Evolutionary conservation across 805 yeast genomes (phyloP).

Genomic region (Wickerhamiella kurtzmanii): DNA sequence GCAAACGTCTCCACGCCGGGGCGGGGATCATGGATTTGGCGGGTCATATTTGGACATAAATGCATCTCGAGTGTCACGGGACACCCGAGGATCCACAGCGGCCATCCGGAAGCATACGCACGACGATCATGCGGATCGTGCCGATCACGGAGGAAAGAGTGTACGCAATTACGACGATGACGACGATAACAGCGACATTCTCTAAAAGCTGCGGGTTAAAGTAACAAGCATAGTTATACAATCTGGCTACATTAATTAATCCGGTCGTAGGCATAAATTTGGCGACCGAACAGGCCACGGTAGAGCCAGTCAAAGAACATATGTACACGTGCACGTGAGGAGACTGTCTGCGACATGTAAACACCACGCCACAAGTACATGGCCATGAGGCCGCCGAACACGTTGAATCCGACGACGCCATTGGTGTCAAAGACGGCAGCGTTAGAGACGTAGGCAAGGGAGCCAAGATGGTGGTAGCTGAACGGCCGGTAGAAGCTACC

Average conservation of each 20-base stretch:
- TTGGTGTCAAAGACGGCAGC: slow-evolving; percentile 62
- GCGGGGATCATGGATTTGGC: background rate
- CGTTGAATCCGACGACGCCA: slow-evolving; percentile 32
- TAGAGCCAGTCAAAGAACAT: slow-evolving; percentile 57
- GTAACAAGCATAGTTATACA: no score
- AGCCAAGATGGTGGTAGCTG: slow-evolving; percentile 50
- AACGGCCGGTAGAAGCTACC: slow-evolving; percentile 44
- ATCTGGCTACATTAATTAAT: slow-evolving; percentile 2
- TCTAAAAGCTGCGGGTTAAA: no score
- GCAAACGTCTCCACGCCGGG: background rate
- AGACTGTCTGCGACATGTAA: slow-evolving; percentile 54
- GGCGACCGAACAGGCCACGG: slow-evolving; percentile 32
- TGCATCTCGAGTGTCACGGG: background rate
- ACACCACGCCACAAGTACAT: slow-evolving; percentile 64
- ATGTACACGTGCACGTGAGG: slow-evolving; percentile 48
- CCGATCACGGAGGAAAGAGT: background rate
- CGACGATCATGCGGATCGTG: no score
- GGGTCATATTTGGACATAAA: background rate
- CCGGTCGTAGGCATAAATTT: slow-evolving; percentile 20
- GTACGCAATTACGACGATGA: background rate
- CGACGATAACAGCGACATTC: slow-evolving; percentile 1
- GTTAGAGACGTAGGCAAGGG: slow-evolving; percentile 55
- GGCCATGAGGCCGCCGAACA: slow-evolving; percentile 55
- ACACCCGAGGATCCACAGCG: no score
- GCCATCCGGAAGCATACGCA: no score